These are phyloP conservation scores for Hevea brasiliensis DNA, from an alignment of 345 rosid species.

Conservation along the genomic window DNA sequence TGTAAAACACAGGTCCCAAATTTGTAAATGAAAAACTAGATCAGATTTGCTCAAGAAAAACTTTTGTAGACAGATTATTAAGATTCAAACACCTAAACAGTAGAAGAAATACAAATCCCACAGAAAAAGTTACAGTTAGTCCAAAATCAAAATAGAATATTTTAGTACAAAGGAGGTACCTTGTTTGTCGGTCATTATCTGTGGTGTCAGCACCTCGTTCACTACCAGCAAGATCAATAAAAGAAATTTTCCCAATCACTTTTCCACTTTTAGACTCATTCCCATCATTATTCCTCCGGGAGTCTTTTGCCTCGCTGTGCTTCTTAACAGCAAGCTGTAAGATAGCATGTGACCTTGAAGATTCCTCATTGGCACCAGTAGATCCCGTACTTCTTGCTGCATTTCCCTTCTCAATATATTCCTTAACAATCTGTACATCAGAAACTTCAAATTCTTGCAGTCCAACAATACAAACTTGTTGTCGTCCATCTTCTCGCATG, in stretches of 20 bases:
- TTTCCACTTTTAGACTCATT: constrained; percentile 74
- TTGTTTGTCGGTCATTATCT: constrained; percentile 96
- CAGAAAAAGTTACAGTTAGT: too few relatives aligned
- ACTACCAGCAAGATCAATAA: constrained; percentile 99
- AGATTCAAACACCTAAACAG: background rate
- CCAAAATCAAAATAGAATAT: background rate
- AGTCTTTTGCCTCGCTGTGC: constrained; percentile 77
- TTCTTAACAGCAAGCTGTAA: constrained; percentile 90
- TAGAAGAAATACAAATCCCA: too few relatives aligned
- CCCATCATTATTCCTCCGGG: constrained; percentile 70
- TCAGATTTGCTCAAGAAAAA: constrained; percentile 1
- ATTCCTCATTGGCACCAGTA: constrained; percentile 98
- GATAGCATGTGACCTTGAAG: constrained; percentile 98
- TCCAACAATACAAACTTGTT: constrained; percentile 98
- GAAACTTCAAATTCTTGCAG: constrained; percentile 95
- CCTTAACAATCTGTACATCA: constrained; percentile 94
- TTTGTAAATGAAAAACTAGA: background rate
- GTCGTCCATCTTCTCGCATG: constrained; percentile 99
- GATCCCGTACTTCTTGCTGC: constrained; percentile 95
- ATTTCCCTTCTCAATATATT: constrained; percentile 88
- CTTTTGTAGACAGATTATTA: background rate
- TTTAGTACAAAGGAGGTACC: constrained; percentile 40
- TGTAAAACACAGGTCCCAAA: background rate
- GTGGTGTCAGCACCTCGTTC: constrained; percentile 99
- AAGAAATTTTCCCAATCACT: constrained; percentile 92